A percentile compares a stretch with the other conserved stretches of the same genome.
These are phyloP conservation scores for Protea cynaroides DNA, from an alignment of 164 flowering plant species.

Conservation along the genomic window DNA sequence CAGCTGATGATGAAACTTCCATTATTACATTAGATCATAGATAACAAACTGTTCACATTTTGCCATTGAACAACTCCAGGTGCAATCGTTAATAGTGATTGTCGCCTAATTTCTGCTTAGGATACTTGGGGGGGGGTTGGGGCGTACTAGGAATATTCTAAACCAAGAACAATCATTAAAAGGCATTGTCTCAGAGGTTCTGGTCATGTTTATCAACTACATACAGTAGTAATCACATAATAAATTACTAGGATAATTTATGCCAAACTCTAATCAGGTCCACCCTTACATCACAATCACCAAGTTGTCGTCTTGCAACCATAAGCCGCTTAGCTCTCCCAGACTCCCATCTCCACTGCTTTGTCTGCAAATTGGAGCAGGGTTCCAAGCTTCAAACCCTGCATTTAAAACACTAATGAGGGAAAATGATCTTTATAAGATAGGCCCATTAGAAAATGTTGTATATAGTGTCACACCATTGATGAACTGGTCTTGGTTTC, in stretches of 20 bases:
- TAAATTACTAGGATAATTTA: background rate
- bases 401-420: slow-evolving; percentile 24
- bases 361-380: slow-evolving; percentile 32
- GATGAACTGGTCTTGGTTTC: slow-evolving; percentile 22
- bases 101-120: slow-evolving; percentile 3
- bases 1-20: background rate
- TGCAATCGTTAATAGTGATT: slow-evolving; percentile 37
- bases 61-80: slow-evolving; percentile 16
- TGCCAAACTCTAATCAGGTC: background rate
- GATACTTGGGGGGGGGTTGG: slow-evolving; percentile 1
- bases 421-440: slow-evolving; percentile 9
- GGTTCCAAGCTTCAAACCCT: slow-evolving; percentile 29
- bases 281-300: slow-evolving; percentile 20
- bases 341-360: slow-evolving; percentile 28
- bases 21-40: slow-evolving; percentile 2
- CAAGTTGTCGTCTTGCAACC: slow-evolving; percentile 31
- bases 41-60: slow-evolving; percentile 6
- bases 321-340: slow-evolving; percentile 22
- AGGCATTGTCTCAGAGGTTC: slow-evolving; percentile 45
- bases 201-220: background rate
- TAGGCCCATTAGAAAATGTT: slow-evolving; percentile 5
- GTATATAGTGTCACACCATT: slow-evolving; percentile 19
- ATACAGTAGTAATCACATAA: background rate
- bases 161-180: slow-evolving; percentile 53
- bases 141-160: slow-evolving; percentile 6